These are phyloP conservation scores for Senna siamea DNA, from an alignment of 306 rosid genomes.

Conservation along the genomic window DNA sequence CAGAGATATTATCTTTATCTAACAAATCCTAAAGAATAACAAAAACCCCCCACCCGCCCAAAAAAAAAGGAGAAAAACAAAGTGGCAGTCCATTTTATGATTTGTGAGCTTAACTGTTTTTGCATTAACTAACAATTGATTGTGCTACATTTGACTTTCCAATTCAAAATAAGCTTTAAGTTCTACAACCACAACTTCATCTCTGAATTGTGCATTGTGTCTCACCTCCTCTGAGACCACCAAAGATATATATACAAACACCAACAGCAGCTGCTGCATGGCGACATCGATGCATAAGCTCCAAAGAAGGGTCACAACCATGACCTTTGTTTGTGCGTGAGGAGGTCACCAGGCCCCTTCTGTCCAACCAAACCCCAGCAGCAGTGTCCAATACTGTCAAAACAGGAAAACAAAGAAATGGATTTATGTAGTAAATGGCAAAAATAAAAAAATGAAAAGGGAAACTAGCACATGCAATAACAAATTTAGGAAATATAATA, in stretches of 20 bases:
- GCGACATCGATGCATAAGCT: slow-evolving; percentile 96
- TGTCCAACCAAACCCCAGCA: slow-evolving; percentile 96
- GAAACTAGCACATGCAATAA: slow-evolving; percentile 9
- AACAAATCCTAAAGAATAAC: background rate
- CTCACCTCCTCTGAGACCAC: slow-evolving; percentile 94
- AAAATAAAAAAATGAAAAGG: slow-evolving; percentile 29
- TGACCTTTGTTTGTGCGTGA: slow-evolving; percentile 75
- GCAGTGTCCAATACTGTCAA: slow-evolving; percentile 94
- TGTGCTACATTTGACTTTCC: slow-evolving; percentile 21
- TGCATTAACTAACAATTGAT: slow-evolving; percentile 16
- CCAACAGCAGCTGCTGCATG: slow-evolving; percentile 96
- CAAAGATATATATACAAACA: slow-evolving; percentile 73
- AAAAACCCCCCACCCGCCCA: background rate
- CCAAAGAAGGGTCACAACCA: slow-evolving; percentile 76
- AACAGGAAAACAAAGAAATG: slow-evolving; percentile 18
- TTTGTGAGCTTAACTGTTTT: slow-evolving; percentile 17
- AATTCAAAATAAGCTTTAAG: slow-evolving; percentile 11
- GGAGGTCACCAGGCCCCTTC: slow-evolving; percentile 86
- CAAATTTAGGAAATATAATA: slow-evolving; percentile 14
- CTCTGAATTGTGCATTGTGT: slow-evolving; percentile 28
- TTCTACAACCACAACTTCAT: slow-evolving; percentile 26
- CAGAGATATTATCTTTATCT: background rate
- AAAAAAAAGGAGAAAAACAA: background rate
- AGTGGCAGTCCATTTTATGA: slow-evolving; percentile 20
- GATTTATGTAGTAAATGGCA: background rate